Evolutionary conservation across 2,329 filamentous ascomycete genomes (phyloP).

Genomic region (Hymenoscyphus albidus): DNA sequence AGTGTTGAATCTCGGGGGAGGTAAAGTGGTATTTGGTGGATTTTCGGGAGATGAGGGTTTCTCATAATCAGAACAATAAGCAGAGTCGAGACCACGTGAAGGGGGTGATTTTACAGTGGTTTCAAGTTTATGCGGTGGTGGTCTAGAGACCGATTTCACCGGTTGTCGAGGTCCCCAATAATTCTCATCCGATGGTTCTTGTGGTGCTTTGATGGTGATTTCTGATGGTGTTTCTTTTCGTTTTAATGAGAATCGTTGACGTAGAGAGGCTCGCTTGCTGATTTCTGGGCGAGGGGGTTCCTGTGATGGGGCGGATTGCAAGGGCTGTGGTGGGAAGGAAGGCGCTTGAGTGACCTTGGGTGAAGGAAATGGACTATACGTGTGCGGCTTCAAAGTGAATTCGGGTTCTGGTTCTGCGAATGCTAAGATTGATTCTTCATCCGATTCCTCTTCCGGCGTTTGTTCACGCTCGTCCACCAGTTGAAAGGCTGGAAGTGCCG

Average conservation of each 20-base stretch:
- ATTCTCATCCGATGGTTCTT: slow-evolving; percentile 12
- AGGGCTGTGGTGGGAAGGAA: slow-evolving; percentile 10
- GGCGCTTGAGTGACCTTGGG: slow-evolving; percentile 15
- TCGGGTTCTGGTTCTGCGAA: slow-evolving; percentile 22
- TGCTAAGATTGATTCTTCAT: slow-evolving; percentile 13
- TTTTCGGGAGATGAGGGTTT: slow-evolving; percentile 23
- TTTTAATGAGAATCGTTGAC: slow-evolving; percentile 32
- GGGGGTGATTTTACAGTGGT: slow-evolving; percentile 24
- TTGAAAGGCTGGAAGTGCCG: slow-evolving; percentile 30
- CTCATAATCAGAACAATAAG: slow-evolving; percentile 34
- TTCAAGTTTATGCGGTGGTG: slow-evolving; percentile 14
- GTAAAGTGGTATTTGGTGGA: neutral
- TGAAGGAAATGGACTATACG: slow-evolving; percentile 31
- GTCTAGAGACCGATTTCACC: slow-evolving; percentile 13
- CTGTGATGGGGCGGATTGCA: slow-evolving; percentile 12
- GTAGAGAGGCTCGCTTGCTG: slow-evolving; percentile 24
- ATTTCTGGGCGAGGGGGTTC: slow-evolving; percentile 21
- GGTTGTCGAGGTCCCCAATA: slow-evolving; percentile 22
- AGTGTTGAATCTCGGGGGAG: slow-evolving; percentile 2
- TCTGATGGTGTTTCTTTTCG: slow-evolving; percentile 25
- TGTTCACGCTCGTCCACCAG: slow-evolving; percentile 30
- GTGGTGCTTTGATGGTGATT: slow-evolving; percentile 15
- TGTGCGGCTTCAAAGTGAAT: slow-evolving; percentile 33
- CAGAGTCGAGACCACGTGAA: slow-evolving; percentile 34
- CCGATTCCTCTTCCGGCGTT: slow-evolving; percentile 23